These are phyloP conservation scores for Cutaneotrichosporon spelunceum DNA, from an alignment of 1,284 basidiomycete species.

Conservation along the genomic window DNA sequence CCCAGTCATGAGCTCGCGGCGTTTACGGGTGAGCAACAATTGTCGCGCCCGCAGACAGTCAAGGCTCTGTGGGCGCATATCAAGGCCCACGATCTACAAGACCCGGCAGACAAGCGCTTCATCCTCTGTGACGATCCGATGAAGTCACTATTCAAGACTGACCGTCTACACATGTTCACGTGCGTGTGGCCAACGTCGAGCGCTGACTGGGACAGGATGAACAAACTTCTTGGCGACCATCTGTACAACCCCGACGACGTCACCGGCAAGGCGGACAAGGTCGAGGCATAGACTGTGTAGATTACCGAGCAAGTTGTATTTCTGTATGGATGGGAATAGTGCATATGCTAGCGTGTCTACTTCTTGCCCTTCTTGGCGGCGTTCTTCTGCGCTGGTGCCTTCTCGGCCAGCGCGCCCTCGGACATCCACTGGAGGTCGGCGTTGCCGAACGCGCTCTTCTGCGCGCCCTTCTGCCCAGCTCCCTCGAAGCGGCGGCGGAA, in stretches of 20 bases:
- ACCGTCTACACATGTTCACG: constrained; percentile 54
- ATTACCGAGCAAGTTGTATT: background rate
- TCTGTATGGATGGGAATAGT: constrained; percentile 6
- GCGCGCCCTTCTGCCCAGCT: constrained; percentile 11
- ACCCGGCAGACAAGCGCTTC: constrained; percentile 54
- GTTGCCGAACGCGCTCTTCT: constrained; percentile 29
- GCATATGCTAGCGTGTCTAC: constrained; percentile 23
- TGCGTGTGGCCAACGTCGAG: constrained; percentile 24
- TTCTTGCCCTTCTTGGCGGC: constrained; percentile 34
- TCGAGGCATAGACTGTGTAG: background rate
- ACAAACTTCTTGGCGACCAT: constrained; percentile 46
- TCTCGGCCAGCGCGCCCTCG: constrained; percentile 49
- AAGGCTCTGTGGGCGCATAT: constrained; percentile 58
- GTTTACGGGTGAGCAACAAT: constrained; percentile 36
- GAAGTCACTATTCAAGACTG: constrained; percentile 52
- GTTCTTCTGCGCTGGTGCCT: constrained; percentile 29
- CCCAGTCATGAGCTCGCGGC: constrained; percentile 40
- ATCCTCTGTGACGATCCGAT: constrained; percentile 55
- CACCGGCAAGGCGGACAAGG: constrained; percentile 18
- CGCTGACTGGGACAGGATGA: constrained; percentile 40
- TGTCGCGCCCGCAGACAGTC: constrained; percentile 55
- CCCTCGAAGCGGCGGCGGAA: constrained; percentile 70
- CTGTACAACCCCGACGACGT: constrained; percentile 45
- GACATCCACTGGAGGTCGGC: constrained; percentile 51
- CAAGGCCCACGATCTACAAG: constrained; percentile 55